phyloP scores from a whole-genome alignment of 495 filamentous ascomycete genomes.

The Aspergillus carlsbadensis region DNA sequence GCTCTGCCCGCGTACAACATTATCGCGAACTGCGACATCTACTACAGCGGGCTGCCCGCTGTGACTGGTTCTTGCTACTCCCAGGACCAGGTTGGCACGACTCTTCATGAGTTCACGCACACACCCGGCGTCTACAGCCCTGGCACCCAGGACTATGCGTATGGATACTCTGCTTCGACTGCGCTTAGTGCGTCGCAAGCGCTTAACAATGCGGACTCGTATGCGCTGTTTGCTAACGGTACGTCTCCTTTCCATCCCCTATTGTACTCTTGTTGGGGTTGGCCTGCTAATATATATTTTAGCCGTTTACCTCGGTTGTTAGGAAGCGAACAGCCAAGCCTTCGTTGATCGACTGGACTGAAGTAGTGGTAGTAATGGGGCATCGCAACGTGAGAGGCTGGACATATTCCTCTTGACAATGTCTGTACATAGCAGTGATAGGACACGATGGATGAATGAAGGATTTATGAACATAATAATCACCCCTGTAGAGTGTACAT shows the following conservation, averaged over 20 bases:
- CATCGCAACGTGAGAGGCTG: too few species aligned
- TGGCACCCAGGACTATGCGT: slow-evolving; percentile 57
- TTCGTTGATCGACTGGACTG: too few species aligned
- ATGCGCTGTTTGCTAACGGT: slow-evolving; percentile 59
- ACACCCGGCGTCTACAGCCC: slow-evolving; percentile 53
- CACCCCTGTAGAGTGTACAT: too few species aligned
- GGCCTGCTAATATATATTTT: background rate
- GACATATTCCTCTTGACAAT: too few species aligned
- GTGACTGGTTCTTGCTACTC: slow-evolving; percentile 48
- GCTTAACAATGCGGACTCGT: slow-evolving; percentile 61
- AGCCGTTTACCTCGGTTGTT: slow-evolving; percentile 1
- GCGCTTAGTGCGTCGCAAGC: slow-evolving; percentile 44
- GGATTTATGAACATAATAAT: too few species aligned
- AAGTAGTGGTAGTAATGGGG: too few species aligned
- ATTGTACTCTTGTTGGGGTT: too few species aligned
- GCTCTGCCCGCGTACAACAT: slow-evolving; percentile 50
- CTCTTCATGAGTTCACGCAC: slow-evolving; percentile 64
- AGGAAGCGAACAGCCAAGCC: too few species aligned
- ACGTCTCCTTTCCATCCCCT: background rate
- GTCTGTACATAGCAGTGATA: too few species aligned
- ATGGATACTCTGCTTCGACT: slow-evolving; percentile 54
- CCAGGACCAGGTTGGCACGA: slow-evolving; percentile 60
- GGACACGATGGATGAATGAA: too few species aligned
- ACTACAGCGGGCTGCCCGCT: slow-evolving; percentile 48
- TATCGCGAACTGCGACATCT: slow-evolving; percentile 58